Base-by-base conservation (phyloP, 176 grass and related monocot genomes). In the Eremochloa ophiuroides region DNA sequence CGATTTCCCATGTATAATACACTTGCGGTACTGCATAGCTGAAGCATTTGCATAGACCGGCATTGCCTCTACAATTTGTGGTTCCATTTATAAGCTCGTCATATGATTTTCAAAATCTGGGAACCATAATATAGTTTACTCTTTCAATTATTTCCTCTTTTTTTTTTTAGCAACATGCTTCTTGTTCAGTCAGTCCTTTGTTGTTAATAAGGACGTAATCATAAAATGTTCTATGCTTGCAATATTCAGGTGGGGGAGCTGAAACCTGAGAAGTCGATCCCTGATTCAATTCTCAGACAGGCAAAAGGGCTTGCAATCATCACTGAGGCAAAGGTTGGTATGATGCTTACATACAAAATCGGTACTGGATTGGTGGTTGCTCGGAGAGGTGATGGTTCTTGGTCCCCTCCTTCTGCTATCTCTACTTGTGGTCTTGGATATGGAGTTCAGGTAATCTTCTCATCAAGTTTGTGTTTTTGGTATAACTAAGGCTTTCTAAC, bases 331-430 rank as follows among this genome's bases (percentile, higher is more conserved):
- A 98, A 94, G 66, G 92, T 91, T 62, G 90, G 89, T 28, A 51
- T 93, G 80, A 88, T 98, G 85, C 31, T 98, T 27, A 98, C 95
- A 12, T 98, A 94, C 61, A 98, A 92, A 91, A 63, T 98, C 70
- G 95, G 95, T 44, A 94, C 95, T 48, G 92, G 95, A 8, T 60
- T 98, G 61, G 92, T 98, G 44, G 78, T 98, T 64, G 80, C 95
- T 80, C 85, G 61, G 14, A 89, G 88, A 82, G 77, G 87, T 50
- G 92, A 98, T 88, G 95, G 95, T 68, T 91, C 92, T 46, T 97
- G 95, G 95, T 94, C 95, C n/a, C 85, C 95, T 87, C 92, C 95
- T 14, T 94, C 95, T 14, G 92, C 95, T 12, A 92, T 98, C 59
- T 92, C 83, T 83, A 90, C 92, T 27, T 94, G 71, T 39, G 95